phyloP scores from a whole-genome alignment of 768 basidiomycete species.

The Mycena maculata region DNA sequence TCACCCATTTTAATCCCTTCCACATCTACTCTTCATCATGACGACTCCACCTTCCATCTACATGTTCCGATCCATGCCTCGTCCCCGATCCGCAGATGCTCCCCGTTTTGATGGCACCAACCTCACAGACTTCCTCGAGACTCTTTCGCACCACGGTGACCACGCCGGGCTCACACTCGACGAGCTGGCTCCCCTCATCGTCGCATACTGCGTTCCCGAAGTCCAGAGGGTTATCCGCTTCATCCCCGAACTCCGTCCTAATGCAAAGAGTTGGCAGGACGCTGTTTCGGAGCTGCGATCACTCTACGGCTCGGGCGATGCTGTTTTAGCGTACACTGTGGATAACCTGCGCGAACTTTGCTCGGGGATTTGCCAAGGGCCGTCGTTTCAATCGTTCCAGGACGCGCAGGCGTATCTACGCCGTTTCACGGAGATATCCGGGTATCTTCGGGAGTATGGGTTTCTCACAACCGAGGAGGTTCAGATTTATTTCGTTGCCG shows the following conservation, averaged over 20 bases:
- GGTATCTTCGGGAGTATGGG: not conserved
- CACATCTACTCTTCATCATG: too few species aligned
- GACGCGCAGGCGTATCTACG: not conserved
- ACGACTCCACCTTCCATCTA: not conserved
- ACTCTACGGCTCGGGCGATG: not conserved
- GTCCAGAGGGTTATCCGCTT: not conserved
- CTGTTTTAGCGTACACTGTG: not conserved
- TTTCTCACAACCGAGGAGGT: not conserved
- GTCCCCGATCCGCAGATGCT: not conserved
- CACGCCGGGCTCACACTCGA: not conserved
- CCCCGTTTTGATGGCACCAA: not conserved
- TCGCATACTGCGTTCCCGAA: not conserved
- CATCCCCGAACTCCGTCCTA: not conserved
- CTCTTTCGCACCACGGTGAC: not conserved
- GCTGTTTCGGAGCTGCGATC: not conserved
- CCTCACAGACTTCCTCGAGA: not conserved
- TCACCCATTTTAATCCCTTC: too few species aligned
- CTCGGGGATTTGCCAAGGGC: not conserved
- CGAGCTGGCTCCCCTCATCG: not conserved
- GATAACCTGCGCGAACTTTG: not conserved
- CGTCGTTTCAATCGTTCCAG: not conserved
- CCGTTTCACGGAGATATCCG: conserved; percentile 3
- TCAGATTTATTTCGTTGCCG: not conserved
- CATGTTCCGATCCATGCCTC: not conserved
- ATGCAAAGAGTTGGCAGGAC: conserved; percentile 4